These are phyloP conservation scores for Claviceps fusiformis DNA, from an alignment of 2,329 filamentous ascomycete genomes.

Conservation along the genomic window DNA sequence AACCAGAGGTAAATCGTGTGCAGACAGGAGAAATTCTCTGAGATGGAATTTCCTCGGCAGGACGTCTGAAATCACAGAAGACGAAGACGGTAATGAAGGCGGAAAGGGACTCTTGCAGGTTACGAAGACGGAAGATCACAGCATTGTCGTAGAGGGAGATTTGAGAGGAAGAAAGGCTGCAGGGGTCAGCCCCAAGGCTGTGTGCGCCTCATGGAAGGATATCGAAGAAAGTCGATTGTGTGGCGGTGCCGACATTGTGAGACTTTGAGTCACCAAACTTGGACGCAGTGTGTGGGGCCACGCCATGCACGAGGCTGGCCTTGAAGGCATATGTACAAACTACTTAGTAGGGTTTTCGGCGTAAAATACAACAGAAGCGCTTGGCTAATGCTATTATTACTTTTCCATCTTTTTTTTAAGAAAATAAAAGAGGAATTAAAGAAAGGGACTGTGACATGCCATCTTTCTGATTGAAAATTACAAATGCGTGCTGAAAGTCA, in stretches of 20 bases:
- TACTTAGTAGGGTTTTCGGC: too few species aligned
- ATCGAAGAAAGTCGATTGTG: constrained; percentile 28
- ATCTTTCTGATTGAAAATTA: not conserved
- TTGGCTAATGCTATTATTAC: too few species aligned
- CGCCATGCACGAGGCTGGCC: not conserved
- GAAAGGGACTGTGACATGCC: too few species aligned
- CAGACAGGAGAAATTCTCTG: not conserved
- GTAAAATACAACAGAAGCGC: too few species aligned
- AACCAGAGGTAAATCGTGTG: not conserved
- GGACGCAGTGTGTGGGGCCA: not conserved
- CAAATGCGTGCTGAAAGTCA: not conserved
- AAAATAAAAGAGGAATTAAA: too few species aligned
- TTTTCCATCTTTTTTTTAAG: too few species aligned
- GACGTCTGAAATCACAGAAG: not conserved
- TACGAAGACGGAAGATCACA: not conserved
- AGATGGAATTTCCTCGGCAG: not conserved
- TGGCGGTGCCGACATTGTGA: constrained; percentile 20
- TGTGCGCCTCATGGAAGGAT: constrained; percentile 29
- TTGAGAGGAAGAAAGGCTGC: constrained; percentile 13
- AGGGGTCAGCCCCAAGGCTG: constrained; percentile 15
- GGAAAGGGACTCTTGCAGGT: not conserved
- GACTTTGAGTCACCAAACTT: not conserved
- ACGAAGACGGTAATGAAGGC: not conserved
- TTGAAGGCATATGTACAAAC: too few species aligned
- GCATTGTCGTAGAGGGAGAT: not conserved